phyloP scores from a whole-genome alignment of 1,284 basidiomycete species.

The Trichosporon sp. region DNA sequence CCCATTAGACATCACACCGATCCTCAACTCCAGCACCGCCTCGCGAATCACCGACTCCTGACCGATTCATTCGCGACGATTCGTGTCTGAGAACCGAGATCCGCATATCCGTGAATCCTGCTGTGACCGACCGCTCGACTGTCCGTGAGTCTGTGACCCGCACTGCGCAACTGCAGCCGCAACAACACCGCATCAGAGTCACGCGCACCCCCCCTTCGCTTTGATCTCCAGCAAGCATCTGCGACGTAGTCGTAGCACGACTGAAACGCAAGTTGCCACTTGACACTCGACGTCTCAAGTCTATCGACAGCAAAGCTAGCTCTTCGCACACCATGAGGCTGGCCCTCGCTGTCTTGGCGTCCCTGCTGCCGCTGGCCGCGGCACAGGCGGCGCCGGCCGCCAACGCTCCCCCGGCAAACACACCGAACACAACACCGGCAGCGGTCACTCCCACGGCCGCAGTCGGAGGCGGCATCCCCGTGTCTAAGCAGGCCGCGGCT shows the following conservation, averaged over 20 bases:
- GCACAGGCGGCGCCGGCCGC: background rate
- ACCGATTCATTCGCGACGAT: constrained; percentile 1
- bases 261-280: background rate
- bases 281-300: background rate
- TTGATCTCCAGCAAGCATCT: background rate
- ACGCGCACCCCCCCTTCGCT: constrained; percentile 12
- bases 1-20: background rate
- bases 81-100: background rate
- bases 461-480: background rate
- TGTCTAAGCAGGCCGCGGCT: background rate
- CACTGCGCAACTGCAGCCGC: background rate
- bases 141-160: background rate
- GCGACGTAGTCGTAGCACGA: background rate
- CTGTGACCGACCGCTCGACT: constrained; percentile 2
- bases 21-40: background rate
- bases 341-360: constrained; percentile 17
- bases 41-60: background rate
- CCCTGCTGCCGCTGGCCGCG: background rate
- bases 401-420: background rate
- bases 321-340: constrained; percentile 3
- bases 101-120: background rate
- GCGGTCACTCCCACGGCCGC: constrained; percentile 27
- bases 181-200: background rate
- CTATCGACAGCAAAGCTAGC: background rate
- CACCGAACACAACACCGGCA: constrained; percentile 25